Conservation (phyloP, 257 asterid species). For the Orobanche coerulescens region DNA sequence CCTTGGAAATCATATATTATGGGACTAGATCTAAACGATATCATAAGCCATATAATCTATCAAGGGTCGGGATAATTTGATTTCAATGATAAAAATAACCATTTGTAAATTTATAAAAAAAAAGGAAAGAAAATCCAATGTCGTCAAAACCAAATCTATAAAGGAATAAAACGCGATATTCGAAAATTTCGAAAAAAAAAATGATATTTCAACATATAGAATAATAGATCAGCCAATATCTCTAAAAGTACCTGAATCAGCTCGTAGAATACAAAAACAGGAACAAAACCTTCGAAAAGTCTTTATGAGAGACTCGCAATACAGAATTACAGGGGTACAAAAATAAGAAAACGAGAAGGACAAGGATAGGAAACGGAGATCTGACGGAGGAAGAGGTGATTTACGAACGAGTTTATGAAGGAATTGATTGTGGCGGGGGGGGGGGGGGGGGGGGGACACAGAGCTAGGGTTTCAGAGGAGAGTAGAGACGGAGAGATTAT, state of each 20-base stretch:
- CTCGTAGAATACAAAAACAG: background rate
- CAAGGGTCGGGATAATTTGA: background rate
- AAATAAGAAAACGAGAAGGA: background rate
- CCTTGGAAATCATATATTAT: background rate
- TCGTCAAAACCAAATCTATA: background rate
- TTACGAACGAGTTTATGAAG: background rate
- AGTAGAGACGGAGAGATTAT: too few species aligned
- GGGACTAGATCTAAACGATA: background rate
- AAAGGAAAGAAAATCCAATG: background rate
- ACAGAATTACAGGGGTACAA: background rate
- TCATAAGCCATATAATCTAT: background rate
- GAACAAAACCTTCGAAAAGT: constrained; percentile 15
- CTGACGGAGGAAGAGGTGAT: background rate
- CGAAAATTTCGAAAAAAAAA: background rate
- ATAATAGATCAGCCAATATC: background rate
- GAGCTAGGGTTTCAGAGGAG: constrained; percentile 22
- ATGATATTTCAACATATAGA: background rate
- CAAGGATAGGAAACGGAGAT: background rate
- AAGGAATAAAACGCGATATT: background rate
- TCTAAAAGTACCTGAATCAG: constrained; percentile 23
- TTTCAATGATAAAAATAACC: background rate
- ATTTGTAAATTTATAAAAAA: background rate
- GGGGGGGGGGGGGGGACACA: constrained; percentile 6
- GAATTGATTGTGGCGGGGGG: background rate
- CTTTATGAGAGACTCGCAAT: background rate